Percentiles rank a stretch among this genome's conserved stretches.
Conservation (phyloP, 495 filamentous ascomycete genomes). For the Penicillium silybi region DNA sequence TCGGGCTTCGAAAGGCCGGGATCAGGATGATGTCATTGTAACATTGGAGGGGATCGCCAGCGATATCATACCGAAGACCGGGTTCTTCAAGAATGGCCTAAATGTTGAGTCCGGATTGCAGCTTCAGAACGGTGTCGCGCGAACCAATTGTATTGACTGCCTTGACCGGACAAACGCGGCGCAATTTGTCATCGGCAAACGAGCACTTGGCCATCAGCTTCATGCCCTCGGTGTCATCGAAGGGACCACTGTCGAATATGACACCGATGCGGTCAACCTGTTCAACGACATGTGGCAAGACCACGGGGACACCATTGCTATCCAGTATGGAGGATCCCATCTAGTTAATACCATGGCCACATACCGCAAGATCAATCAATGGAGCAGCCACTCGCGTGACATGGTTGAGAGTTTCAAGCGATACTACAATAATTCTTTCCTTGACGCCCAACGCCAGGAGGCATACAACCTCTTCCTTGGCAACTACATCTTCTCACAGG, state of each 20-base stretch:
- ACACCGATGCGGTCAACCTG: slow-evolving; percentile 90
- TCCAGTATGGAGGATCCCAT: slow-evolving; percentile 96
- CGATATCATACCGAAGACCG: slow-evolving; percentile 75
- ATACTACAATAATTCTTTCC: slow-evolving; percentile 98
- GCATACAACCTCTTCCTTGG: slow-evolving; percentile 97
- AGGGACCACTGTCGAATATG: slow-evolving; percentile 77
- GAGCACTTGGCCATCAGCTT: slow-evolving; percentile 86
- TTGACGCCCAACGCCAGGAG: slow-evolving; percentile 93
- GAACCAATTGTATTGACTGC: slow-evolving; percentile 98
- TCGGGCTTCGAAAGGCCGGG: slow-evolving; percentile 88
- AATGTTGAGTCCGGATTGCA: slow-evolving; percentile 55
- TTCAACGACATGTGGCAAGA: slow-evolving; percentile 96
- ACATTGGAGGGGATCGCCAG: slow-evolving; percentile 86
- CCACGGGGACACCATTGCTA: slow-evolving; percentile 94
- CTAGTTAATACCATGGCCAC: slow-evolving; percentile 99
- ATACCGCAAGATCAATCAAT: slow-evolving; percentile 97
- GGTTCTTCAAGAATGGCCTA: slow-evolving; percentile 92
- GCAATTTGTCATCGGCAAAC: slow-evolving; percentile 97
- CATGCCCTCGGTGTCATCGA: slow-evolving; percentile 87
- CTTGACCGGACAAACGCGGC: slow-evolving; percentile 95
- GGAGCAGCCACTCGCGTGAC: slow-evolving; percentile 94
- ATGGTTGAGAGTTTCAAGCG: slow-evolving; percentile 99
- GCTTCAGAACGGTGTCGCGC: slow-evolving; percentile 88
- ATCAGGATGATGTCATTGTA: slow-evolving; percentile 93
- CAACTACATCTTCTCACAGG: slow-evolving; percentile 88